A percentile compares a stretch with the other conserved stretches of the same genome.
Conservation (phyloP, 2,329 filamentous ascomycete genomes). For the Exophiala aquamarina region DNA sequence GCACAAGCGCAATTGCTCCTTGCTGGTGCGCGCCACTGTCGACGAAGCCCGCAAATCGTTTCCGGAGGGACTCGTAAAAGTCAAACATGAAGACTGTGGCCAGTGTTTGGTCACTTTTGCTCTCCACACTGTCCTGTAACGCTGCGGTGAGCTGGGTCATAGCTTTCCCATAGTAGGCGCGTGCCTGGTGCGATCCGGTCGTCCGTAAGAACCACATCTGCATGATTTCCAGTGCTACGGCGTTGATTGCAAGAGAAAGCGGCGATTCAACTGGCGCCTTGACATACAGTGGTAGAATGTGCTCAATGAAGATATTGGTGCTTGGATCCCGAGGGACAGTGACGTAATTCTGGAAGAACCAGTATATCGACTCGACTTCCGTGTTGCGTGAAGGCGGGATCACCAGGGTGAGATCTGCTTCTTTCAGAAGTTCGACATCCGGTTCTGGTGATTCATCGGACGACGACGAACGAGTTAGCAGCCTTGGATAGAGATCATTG, state of each 20-base stretch:
- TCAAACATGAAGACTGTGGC: constrained; percentile 24
- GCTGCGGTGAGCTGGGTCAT: constrained; percentile 9
- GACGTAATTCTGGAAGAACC: constrained; percentile 24
- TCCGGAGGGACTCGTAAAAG: constrained; percentile 22
- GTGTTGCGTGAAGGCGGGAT: constrained; percentile 12
- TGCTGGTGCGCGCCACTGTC: constrained; percentile 21
- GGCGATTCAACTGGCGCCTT: constrained; percentile 11
- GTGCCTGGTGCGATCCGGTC: constrained; percentile 14
- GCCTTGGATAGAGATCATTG: not conserved
- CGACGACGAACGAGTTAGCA: not conserved
- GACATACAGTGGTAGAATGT: constrained; percentile 20
- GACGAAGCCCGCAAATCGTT: constrained; percentile 16
- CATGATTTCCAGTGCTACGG: constrained; percentile 18
- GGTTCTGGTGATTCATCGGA: not conserved
- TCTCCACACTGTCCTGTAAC: constrained; percentile 12
- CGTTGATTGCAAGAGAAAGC: constrained; percentile 14
- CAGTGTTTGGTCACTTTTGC: constrained; percentile 17
- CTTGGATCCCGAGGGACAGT: constrained; percentile 20
- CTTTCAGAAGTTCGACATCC: not conserved
- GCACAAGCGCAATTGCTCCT: constrained; percentile 20
- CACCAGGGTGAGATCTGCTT: constrained; percentile 1
- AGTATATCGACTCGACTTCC: constrained; percentile 15
- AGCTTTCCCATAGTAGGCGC: constrained; percentile 13
- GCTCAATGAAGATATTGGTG: constrained; percentile 23
- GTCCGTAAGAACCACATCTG: constrained; percentile 18